Base-by-base conservation (phyloP, 352 stramenopile genomes). In the Pythium inflatum region DNA sequence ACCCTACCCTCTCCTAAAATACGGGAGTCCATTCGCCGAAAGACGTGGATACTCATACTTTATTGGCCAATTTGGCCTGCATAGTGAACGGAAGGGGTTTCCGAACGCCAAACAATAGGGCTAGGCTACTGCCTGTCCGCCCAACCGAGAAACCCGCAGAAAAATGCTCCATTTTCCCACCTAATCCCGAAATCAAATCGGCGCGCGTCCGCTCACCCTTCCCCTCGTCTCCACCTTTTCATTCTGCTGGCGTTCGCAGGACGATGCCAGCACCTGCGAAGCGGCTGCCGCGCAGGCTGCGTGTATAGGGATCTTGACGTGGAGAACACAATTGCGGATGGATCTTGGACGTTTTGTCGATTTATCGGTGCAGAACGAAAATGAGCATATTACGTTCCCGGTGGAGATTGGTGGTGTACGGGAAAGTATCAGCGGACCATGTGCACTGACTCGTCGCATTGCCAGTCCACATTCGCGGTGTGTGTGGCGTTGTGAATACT, bases 191-290 rank as follows among this genome's bases (percentile, higher is more conserved):
- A 9, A 9, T 43, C 36, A 43, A 43, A 16, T 43, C 36, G 16
- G 36, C 36, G 30, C n/a, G 25, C 31, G 30, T 57, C 58, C 43
- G 18, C 58, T 30, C 30, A 25, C 41, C 58, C 58, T 57, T 66
- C 58, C 58, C 41, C 62, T 68, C 46, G 34, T 45, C 53, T 38
- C 34, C 49, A 61, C n/a, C 24, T 59, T 61, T 62, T 59, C 24
- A 14, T 71, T 71, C 63, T 51, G 20, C 40, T 18, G 53, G 31
- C 25, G 41, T 71, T 71, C 63, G 34, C 27, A 24, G 36, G 54
- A 51, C 43, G 55, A 60, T 71, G 63, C 63, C 54, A 63, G 63
- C 63, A 71, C 33, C 28, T 45, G 54, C 62, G 13, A 24, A 12
- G 34, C 54, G 25, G 31, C 24, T 41, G 54, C 54, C 4, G 16